Evolutionary conservation across 2,329 filamentous ascomycete genomes (phyloP).

Genomic region (Colletotrichum sublineola): DNA sequence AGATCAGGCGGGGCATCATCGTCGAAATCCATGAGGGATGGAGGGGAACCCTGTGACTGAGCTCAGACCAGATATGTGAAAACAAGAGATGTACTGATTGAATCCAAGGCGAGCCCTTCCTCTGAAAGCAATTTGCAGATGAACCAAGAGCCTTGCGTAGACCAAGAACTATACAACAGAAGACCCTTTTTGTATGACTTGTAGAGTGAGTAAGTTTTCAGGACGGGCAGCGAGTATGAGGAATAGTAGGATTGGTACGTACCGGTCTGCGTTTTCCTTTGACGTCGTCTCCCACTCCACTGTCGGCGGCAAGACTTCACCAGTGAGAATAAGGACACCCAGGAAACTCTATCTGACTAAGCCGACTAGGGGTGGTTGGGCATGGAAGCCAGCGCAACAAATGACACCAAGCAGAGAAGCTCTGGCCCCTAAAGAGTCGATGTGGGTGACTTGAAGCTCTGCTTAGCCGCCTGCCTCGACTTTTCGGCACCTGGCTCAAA

Average conservation of each 20-base stretch:
- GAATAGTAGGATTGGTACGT: conserved; percentile 13
- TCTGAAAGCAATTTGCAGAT: background rate
- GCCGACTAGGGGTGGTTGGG: conserved; percentile 13
- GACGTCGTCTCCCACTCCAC: conserved; percentile 26
- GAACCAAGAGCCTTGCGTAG: background rate
- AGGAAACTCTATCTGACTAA: conserved; percentile 26
- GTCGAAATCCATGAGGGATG: conserved; percentile 68
- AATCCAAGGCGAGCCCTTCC: background rate
- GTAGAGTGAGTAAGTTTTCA: conserved; percentile 4
- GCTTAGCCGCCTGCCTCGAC: conserved; percentile 35
- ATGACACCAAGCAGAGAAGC: conserved; percentile 24
- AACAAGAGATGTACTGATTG: background rate
- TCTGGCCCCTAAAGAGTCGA: conserved; percentile 32
- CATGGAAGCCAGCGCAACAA: background rate
- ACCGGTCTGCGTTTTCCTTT: conserved; percentile 11
- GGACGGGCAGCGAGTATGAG: background rate
- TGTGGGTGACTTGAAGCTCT: conserved; percentile 35
- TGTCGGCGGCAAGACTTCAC: conserved; percentile 17
- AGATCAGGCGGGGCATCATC: conserved; percentile 78
- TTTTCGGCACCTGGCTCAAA: conserved; percentile 27
- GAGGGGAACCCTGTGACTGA: conserved; percentile 36
- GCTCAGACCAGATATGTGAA: conserved; percentile 29
- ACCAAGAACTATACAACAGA: background rate
- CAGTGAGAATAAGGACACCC: background rate
- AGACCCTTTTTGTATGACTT: conserved; percentile 4